Evolutionary conservation across 192 early-diverging fungal species (phyloP).

Genomic region (Dimargaris cristalligena): DNA sequence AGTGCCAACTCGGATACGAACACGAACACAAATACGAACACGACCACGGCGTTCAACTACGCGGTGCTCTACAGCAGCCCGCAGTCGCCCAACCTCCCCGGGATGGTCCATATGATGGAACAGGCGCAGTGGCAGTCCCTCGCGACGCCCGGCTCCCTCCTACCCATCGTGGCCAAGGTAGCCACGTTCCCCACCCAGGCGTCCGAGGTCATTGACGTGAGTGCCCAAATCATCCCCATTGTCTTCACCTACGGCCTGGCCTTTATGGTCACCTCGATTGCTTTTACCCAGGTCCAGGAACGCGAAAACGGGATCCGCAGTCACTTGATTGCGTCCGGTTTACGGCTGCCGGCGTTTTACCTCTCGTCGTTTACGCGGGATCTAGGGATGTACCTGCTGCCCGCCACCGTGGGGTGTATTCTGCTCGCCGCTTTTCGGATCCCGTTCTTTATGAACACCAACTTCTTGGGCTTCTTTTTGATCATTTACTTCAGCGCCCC

Average conservation of each 20-base stretch:
- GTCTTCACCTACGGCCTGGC: conserved; percentile 5
- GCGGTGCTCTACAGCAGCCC: not conserved
- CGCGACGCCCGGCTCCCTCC: not conserved
- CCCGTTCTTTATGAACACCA: conserved; percentile 1
- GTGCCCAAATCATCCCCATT: not conserved
- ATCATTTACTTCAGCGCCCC: not conserved
- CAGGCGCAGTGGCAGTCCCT: not conserved
- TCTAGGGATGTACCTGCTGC: not conserved
- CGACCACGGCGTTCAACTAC: not conserved
- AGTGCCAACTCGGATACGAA: not conserved
- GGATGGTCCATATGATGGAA: not conserved
- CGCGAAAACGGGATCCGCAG: conserved; percentile 5
- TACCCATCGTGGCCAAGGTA: not conserved
- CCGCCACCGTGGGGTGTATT: not conserved
- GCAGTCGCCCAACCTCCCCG: not conserved
- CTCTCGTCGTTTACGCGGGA: conserved; percentile 2
- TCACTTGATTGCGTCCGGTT: not conserved
- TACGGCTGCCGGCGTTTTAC: not conserved
- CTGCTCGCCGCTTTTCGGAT: not conserved
- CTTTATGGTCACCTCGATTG: not conserved
- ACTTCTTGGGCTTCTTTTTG: not conserved
- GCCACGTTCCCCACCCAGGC: not conserved
- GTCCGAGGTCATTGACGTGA: not conserved
- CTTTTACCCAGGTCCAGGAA: not conserved
- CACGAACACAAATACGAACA: not conserved